Conservation (phyloP, 2,329 filamentous ascomycete genomes). For the Stemphylium vesicarium region DNA sequence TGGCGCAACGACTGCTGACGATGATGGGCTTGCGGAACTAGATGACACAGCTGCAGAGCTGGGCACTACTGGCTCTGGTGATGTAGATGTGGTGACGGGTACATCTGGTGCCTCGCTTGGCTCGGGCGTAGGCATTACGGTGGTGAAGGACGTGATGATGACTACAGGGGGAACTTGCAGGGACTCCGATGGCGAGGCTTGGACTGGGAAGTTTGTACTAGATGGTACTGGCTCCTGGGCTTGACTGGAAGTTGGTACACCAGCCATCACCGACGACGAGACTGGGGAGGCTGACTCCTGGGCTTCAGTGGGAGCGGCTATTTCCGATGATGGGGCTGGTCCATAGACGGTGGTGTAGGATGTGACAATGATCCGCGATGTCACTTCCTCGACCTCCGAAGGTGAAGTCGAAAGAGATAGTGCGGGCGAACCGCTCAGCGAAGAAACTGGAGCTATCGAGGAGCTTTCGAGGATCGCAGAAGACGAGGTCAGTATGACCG, state of each 20-base stretch:
- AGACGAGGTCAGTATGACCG: background rate
- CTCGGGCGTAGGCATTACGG: constrained; percentile 21
- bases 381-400: constrained; percentile 10
- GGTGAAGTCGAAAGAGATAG: background rate
- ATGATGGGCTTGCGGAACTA: background rate
- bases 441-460: background rate
- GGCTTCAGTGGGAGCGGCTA: constrained; percentile 11
- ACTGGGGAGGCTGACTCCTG: background rate
- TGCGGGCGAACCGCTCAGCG: background rate
- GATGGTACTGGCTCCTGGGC: background rate
- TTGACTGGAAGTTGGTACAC: background rate
- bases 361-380: constrained; percentile 30
- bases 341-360: constrained; percentile 38
- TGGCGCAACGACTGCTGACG: background rate
- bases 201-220: constrained; percentile 10
- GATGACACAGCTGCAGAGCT: background rate
- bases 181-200: constrained; percentile 18
- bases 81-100: constrained; percentile 1
- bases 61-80: background rate
- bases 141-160: constrained; percentile 42
- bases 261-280: constrained; percentile 1
- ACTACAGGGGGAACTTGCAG: constrained; percentile 35
- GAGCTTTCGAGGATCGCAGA: constrained; percentile 6
- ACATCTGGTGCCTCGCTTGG: constrained; percentile 6
- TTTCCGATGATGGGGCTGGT: constrained; percentile 13